A percentile compares a stretch with the other conserved stretches of the same genome.
phyloP scores from a whole-genome alignment of 306 rosid species.

The Cucurbita ficifolia region DNA sequence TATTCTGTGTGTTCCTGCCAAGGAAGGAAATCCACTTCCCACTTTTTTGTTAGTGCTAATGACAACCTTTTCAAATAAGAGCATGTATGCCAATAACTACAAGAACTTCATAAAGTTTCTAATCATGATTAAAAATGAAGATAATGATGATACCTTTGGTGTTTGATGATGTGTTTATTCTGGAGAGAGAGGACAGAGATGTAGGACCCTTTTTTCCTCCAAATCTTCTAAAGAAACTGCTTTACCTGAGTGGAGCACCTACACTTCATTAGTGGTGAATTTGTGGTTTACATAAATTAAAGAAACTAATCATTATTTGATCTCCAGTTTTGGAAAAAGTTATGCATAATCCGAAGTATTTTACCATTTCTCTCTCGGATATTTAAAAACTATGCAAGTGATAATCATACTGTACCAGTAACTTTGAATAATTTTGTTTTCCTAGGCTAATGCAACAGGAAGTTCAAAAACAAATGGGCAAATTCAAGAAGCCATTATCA shows the following conservation, averaged over 20 bases:
- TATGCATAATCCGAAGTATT: background rate
- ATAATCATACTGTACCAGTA: background rate
- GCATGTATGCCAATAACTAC: constrained; percentile 1
- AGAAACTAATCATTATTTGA: constrained; percentile 3
- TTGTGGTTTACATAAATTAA: constrained; percentile 4
- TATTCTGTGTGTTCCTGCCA: background rate
- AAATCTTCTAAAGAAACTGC: constrained; percentile 6
- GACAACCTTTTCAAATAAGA: constrained; percentile 2
- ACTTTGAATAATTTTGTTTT: background rate
- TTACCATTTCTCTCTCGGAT: background rate
- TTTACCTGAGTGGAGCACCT: constrained; percentile 10
- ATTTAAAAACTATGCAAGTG: background rate
- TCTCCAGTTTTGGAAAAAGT: background rate
- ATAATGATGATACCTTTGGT: constrained; percentile 1
- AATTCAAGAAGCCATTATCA: background rate
- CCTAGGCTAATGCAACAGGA: no score
- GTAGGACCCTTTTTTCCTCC: background rate
- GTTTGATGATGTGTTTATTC: constrained; percentile 6
- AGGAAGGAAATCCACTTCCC: constrained; percentile 8
- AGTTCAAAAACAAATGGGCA: background rate
- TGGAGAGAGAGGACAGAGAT: constrained; percentile 1
- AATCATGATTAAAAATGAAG: constrained; percentile 1
- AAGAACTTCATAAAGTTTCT: background rate
- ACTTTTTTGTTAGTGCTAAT: background rate
- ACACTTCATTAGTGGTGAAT: constrained; percentile 6